phyloP scores from a whole-genome alignment of 176 grass and related monocot species.

The Rhipidocladum racemiflorum region DNA sequence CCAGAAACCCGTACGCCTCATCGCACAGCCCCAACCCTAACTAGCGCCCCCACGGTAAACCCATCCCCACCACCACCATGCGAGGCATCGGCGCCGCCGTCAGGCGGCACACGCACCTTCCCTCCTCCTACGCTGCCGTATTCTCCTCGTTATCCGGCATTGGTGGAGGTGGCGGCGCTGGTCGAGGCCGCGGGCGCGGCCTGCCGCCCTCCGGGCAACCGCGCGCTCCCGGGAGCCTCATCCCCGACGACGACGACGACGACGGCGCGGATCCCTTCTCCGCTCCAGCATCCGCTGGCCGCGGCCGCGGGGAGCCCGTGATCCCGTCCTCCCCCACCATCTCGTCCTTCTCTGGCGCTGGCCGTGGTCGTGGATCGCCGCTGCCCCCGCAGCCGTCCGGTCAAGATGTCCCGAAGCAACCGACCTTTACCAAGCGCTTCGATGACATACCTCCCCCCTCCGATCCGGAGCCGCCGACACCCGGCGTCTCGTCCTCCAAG shows the following conservation, averaged over 20 bases:
- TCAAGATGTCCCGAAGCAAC: conserved; percentile 25
- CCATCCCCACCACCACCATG: conserved; percentile 30
- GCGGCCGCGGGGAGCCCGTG: conserved; percentile 33
- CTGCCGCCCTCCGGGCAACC: conserved; percentile 20
- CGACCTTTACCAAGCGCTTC: conserved; percentile 25
- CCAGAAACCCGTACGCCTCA: not conserved
- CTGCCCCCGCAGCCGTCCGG: not conserved
- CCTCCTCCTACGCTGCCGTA: conserved; percentile 29
- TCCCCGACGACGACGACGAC: not conserved
- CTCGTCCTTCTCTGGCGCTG: conserved; percentile 28
- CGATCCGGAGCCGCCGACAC: not conserved
- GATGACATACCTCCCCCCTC: not conserved
- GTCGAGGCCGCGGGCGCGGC: conserved; percentile 44
- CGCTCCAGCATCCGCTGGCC: not conserved
- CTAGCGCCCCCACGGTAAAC: conserved; percentile 12
- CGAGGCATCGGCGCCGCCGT: conserved; percentile 45
- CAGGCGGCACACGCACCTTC: conserved; percentile 40
- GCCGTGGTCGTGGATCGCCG: conserved; percentile 30
- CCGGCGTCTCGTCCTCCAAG: not conserved
- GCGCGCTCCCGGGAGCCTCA: conserved; percentile 30
- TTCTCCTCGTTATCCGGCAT: conserved; percentile 51
- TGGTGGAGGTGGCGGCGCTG: conserved; percentile 38
- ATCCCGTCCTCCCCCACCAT: conserved; percentile 16
- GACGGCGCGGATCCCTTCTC: conserved; percentile 27
- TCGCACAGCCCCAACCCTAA: conserved; percentile 22